Evolutionary conservation across 176 grass and related monocot species (phyloP).

Genomic region (Melocanna baccifera): DNA sequence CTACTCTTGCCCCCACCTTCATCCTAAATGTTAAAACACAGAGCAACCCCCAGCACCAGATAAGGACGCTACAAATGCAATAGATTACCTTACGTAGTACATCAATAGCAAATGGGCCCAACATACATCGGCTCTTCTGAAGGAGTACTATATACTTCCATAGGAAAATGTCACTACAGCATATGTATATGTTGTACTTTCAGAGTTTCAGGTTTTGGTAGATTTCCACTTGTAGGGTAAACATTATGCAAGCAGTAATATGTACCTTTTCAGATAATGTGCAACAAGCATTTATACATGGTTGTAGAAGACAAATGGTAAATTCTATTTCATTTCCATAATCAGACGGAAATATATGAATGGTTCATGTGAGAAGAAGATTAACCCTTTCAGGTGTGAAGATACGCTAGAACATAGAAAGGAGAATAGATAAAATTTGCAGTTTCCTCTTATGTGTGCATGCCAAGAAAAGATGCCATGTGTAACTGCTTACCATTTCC

Average conservation of each 20-base stretch:
- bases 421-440: not conserved
- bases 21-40: constrained; percentile 19
- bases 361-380: not conserved
- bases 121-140: not conserved
- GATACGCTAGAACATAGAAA: not conserved
- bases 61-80: constrained; percentile 6
- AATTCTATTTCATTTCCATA: not conserved
- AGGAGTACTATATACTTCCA: not conserved
- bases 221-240: not conserved
- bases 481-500: constrained; percentile 3
- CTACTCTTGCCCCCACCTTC: constrained; percentile 21
- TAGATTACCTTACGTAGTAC: not conserved
- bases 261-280: not conserved
- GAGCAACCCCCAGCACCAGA: not conserved
- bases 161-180: not conserved
- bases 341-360: not conserved
- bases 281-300: not conserved
- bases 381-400: not conserved
- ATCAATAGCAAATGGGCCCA: not conserved
- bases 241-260: not conserved
- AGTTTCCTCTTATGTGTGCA: not conserved
- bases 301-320: not conserved
- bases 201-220: not conserved
- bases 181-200: not conserved
- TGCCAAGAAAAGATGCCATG: not conserved